Percentiles rank a stretch among this genome's conserved stretches.
Conservation (phyloP, 176 grass and related monocot species). For the Raddia guianensis region DNA sequence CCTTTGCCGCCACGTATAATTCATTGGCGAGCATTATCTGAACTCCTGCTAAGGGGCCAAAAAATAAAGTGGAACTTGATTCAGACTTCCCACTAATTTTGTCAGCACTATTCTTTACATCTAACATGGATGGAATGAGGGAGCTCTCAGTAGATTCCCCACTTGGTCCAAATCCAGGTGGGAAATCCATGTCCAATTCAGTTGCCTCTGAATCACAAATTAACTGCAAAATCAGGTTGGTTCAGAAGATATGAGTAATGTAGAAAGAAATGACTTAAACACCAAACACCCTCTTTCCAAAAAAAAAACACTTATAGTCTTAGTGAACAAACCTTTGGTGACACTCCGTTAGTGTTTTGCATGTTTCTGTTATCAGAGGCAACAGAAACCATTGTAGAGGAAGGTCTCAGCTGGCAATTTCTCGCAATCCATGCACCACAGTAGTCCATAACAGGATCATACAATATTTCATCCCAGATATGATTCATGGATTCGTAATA, state of each 20-base stretch:
- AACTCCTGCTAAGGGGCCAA: slow-evolving; percentile 36
- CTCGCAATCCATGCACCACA: slow-evolving; percentile 67
- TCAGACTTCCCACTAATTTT: slow-evolving; percentile 43
- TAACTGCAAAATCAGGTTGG: slow-evolving; percentile 47
- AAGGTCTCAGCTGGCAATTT: slow-evolving; percentile 41
- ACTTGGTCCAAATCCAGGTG: slow-evolving; percentile 80
- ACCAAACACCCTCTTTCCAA: slow-evolving; percentile 14
- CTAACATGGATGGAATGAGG: slow-evolving; percentile 34
- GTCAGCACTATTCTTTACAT: neutral
- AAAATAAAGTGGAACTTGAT: slow-evolving; percentile 37
- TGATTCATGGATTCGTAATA: slow-evolving; percentile 83
- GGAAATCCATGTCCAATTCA: slow-evolving; percentile 58
- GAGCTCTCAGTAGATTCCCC: slow-evolving; percentile 32
- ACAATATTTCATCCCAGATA: slow-evolving; percentile 70
- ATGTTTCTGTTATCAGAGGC: slow-evolving; percentile 36
- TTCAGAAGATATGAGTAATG: slow-evolving; percentile 18
- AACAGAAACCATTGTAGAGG: slow-evolving; percentile 31
- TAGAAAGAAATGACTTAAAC: slow-evolving; percentile 28
- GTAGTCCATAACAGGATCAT: slow-evolving; percentile 63
- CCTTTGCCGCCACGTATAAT: slow-evolving; percentile 75
- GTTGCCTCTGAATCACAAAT: slow-evolving; percentile 38
- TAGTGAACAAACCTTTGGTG: slow-evolving; percentile 42
- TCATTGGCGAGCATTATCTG: slow-evolving; percentile 63
- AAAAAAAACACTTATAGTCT: slow-evolving; percentile 3
- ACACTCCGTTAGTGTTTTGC: slow-evolving; percentile 39